Conservation (phyloP, 2,329 filamentous ascomycete species). For the Ceratocystis variospora region DNA sequence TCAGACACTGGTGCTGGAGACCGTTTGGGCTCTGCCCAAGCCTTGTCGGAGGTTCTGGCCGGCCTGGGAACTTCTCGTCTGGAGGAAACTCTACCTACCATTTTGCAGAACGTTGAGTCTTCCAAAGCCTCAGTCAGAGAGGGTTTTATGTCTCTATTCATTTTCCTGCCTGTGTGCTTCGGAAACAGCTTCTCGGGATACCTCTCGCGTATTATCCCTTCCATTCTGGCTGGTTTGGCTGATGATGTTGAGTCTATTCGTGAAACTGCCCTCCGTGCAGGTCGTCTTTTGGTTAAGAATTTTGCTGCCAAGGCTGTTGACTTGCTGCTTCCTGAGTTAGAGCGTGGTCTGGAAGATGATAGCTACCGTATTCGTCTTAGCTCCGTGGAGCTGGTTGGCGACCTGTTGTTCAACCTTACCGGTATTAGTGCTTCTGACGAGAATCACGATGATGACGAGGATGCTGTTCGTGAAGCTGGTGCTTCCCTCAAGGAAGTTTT, state of each 20-base stretch:
- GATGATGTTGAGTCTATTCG: constrained; percentile 95
- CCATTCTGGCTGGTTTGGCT: constrained; percentile 83
- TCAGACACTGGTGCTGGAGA: constrained; percentile 95
- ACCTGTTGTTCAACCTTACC: constrained; percentile 92
- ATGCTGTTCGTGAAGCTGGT: constrained; percentile 68
- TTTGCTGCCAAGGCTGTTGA: constrained; percentile 93
- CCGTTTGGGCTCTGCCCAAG: constrained; percentile 87
- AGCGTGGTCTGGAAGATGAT: constrained; percentile 92
- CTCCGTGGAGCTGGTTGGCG: constrained; percentile 92
- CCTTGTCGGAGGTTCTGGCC: constrained; percentile 88
- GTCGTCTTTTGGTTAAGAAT: constrained; percentile 92
- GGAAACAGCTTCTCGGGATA: constrained; percentile 98
- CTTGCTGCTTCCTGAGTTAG: constrained; percentile 81
- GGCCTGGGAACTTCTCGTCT: constrained; percentile 82
- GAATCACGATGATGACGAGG: constrained; percentile 61
- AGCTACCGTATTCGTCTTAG: constrained; percentile 96
- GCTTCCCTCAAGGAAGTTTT: constrained; percentile 88
- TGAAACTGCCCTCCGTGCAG: constrained; percentile 88
- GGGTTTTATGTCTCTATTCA: constrained; percentile 99
- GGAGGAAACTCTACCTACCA: constrained; percentile 91
- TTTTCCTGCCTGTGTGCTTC: constrained; percentile 97
- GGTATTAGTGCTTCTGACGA: constrained; percentile 64
- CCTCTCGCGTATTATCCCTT: constrained; percentile 85
- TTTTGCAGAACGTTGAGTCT: constrained; percentile 89
- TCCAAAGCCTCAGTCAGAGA: constrained; percentile 81